Base-by-base conservation (phyloP, 1,284 basidiomycete species). In the Dichomitus squalens region DNA sequence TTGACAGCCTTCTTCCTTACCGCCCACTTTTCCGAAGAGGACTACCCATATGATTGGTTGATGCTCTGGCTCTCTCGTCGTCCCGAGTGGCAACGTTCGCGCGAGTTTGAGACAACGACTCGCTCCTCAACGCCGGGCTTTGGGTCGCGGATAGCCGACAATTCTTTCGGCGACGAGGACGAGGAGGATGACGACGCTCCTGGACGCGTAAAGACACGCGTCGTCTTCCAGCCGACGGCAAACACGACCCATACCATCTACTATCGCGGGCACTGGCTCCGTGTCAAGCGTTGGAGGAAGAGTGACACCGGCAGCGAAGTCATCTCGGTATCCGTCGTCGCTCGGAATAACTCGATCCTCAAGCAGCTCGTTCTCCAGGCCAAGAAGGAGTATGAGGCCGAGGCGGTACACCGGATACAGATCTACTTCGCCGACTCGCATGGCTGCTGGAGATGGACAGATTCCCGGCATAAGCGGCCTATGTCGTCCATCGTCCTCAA, bases 401-500 rank as follows among this genome's bases (percentile, higher is more conserved):
- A 92, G 68, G 85, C 88, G 36, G 82, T 92, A 35, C 90, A 92
- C 68, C 82, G 90, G 44, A 90, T 92, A 63, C 88, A 92, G 70
- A 91, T 92, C 35, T 92, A 91, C 70, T 91, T 92, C 68, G 90
- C 90, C 12, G 90, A 91, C 71, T 87, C 87, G n/a, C 88, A 92
- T 71, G 90, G 90, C 27, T 85, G 84, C 50, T 92, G 90, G 90
- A 77, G 89, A 48, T 92, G 88, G 87, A 90, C 88, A 0, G 90
- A 92, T 70, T 89, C 87, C 14, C 77, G 90, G 40, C 90, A 91
- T 72, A 92, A 92, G 72, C 82, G 90, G 27, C 90, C 90, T 14
- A 83, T 92, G 79, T 83, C 80, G 14, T 88, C 86, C 65, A 92
- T 92, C 65, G 90, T 92, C 9, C 79, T 92, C 56, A 89, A 90